phyloP scores from a whole-genome alignment of 257 asterid species.

The Solanum acaule region DNA sequence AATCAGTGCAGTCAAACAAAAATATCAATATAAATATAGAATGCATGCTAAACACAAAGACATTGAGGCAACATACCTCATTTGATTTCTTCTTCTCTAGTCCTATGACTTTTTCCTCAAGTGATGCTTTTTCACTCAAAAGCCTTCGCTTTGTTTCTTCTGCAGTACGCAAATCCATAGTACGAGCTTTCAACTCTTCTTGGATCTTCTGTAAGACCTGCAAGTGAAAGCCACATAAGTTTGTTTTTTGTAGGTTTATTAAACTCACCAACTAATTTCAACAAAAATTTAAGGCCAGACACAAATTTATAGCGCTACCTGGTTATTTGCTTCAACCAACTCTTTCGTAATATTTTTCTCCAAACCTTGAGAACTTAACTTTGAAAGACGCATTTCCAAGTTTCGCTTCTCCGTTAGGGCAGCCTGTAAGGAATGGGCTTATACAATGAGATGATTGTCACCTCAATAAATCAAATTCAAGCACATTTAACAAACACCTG shows the following conservation, averaged over 20 bases:
- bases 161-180: constrained; percentile 53
- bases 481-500: constrained; percentile 41
- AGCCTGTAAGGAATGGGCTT: constrained; percentile 36
- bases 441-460: background rate
- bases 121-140: constrained; percentile 50
- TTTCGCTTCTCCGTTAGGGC: constrained; percentile 60
- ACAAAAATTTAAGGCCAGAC: background rate
- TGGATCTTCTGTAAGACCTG: constrained; percentile 72
- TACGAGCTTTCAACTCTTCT: constrained; percentile 68
- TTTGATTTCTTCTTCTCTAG: constrained; percentile 55
- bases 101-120: constrained; percentile 55
- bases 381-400: constrained; percentile 53
- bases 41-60: background rate
- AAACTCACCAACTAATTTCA: background rate
- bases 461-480: background rate
- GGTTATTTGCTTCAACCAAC: constrained; percentile 60
- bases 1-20: background rate
- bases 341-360: constrained; percentile 63
- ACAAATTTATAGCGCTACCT: constrained; percentile 29
- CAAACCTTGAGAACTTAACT: constrained; percentile 57
- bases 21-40: background rate
- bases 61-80: constrained; percentile 30
- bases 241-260: background rate
- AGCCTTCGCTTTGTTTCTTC: constrained; percentile 76
- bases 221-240: background rate